Base-by-base conservation (phyloP, 2,329 filamentous ascomycete species). In the Chrysoporthe austroafricana region DNA sequence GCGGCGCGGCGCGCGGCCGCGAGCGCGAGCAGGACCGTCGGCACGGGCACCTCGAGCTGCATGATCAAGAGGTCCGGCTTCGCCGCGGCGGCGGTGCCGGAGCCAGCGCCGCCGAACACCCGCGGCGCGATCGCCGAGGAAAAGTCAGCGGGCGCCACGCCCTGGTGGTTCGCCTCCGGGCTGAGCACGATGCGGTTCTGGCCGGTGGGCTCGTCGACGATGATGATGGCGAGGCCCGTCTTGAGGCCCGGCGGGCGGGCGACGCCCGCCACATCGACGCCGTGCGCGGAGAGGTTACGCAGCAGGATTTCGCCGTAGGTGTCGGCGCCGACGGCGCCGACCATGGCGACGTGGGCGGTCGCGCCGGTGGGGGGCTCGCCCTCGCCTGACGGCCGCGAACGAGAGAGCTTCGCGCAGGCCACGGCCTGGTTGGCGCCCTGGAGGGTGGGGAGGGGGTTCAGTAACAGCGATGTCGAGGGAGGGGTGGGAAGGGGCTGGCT, bases 341-440 rank as follows among this genome's bases (percentile, higher is more conserved):
- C 79, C 90, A 95, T 94, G 74, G 86, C 83, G 50, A 94, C 86
- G 67, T 72, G 64, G 34, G 69, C 64, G 0, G 67, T 77, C 9
- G 75, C 76, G 90, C 94, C 93, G 74, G 86, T 83, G 46, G 94
- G 66, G 71, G 34, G n/a, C 14, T 4, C 76, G 26, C 69, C 48
- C 1, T 62, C 36, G 52, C 76, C 71, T 73, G 34, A n/a, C 44
- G 67, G 66, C 7, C 16, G 64, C 39, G 84, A 75, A 60, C 91
- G 86, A 0, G 92, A 96, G 62, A 96, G 87, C 71, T 95, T 92
- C 62, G 90, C 92, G 80, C 91, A 94, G 34, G 94, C 93, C 66
- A 97, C 92, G 69, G 94, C 94, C 82, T 98, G 95, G 82, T 98
- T 98, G 69, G 94, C 94, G 71, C 95, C 95, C 68, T 70, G 66